Percentiles rank a stretch among this genome's conserved stretches.
phyloP scores from a whole-genome alignment of 805 yeast species.

The Zygosaccharomyces pseudorouxii region DNA sequence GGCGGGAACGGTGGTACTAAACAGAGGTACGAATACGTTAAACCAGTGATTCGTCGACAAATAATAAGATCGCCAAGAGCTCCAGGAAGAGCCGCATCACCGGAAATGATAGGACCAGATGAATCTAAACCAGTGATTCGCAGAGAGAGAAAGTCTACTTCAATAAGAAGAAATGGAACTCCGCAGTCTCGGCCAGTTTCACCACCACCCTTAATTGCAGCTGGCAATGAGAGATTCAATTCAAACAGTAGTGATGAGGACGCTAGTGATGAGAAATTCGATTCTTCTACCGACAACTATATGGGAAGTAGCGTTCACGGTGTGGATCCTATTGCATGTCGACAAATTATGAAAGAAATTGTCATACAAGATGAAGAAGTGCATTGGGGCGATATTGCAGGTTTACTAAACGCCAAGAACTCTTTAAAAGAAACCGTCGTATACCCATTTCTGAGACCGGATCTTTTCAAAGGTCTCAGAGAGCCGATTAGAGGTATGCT shows the following conservation, averaged over 20 bases:
- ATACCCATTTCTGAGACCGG: conserved; percentile 92
- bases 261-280: not conserved
- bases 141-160: conserved; percentile 4
- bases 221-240: not conserved
- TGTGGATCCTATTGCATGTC: conserved; percentile 73
- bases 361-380: conserved; percentile 90
- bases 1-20: conserved; percentile 5
- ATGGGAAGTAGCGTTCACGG: conserved; percentile 40
- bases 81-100: conserved; percentile 3
- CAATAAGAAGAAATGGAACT: conserved; percentile 4
- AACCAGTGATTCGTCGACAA: conserved; percentile 22
- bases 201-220: not conserved
- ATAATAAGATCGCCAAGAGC: conserved; percentile 16
- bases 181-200: conserved; percentile 5
- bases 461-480: conserved; percentile 81
- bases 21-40: conserved; percentile 19
- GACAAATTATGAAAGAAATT: conserved; percentile 83
- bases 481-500: conserved; percentile 97
- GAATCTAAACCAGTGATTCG: not conserved
- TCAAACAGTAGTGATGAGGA: conserved; percentile 1
- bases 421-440: conserved; percentile 94
- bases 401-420: conserved; percentile 79
- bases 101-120: not conserved
- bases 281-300: not conserved
- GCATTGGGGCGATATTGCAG: conserved; percentile 95